Evolutionary conservation across 2,329 filamentous ascomycete species (phyloP).

Genomic region (Magnaporthales sp.): DNA sequence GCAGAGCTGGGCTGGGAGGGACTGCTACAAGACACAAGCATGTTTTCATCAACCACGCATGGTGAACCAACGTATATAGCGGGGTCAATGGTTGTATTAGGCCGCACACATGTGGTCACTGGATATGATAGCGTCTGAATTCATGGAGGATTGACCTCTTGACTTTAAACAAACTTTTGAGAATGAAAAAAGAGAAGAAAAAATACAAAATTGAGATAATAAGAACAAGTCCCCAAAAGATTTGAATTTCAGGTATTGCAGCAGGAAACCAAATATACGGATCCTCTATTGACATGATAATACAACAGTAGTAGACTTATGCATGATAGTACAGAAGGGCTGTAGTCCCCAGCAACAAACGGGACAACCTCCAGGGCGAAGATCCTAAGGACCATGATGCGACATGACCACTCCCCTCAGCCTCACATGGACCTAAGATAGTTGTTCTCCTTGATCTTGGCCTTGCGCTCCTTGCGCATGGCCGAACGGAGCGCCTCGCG

Average conservation of each 20-base stretch:
- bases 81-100: neutral
- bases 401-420: no score
- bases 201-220: neutral
- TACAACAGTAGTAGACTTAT: neutral
- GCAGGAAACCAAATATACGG: neutral
- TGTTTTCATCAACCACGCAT: neutral
- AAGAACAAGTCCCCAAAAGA: neutral
- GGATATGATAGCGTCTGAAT: neutral
- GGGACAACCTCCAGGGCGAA: neutral
- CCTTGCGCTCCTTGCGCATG: conserved; percentile 67
- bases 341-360: neutral
- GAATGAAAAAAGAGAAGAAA: neutral
- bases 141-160: neutral
- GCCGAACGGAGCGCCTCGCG: conserved; percentile 58
- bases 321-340: neutral
- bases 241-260: neutral
- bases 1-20: neutral
- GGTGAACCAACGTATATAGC: neutral
- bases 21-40: neutral
- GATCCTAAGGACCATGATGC: no score
- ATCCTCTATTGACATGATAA: neutral
- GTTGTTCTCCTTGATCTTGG: conserved; percentile 75
- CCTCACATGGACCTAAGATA: conserved; percentile 70
- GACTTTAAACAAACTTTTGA: neutral
- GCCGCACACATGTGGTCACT: neutral